Conservation (phyloP, 805 yeast species). For the Cyberlindnera mississippiensis region DNA sequence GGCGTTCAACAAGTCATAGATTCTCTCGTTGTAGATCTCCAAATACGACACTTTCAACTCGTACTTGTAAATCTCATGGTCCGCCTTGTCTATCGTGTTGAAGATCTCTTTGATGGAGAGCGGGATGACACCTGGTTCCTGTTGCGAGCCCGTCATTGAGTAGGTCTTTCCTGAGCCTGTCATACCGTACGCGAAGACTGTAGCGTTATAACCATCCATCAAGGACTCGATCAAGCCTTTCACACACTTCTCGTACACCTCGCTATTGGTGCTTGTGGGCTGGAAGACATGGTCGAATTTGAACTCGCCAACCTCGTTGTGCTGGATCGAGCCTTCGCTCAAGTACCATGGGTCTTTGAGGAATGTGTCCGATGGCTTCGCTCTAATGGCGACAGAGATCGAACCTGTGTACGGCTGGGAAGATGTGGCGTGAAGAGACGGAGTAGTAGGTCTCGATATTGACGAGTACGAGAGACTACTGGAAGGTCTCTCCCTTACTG, state of each 20-base stretch:
- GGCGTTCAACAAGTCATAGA: slow-evolving; percentile 65
- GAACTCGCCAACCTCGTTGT: slow-evolving; percentile 61
- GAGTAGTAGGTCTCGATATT: slow-evolving; percentile 24
- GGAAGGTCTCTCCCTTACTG: slow-evolving; percentile 21
- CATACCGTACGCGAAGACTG: slow-evolving; percentile 94
- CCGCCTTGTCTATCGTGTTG: slow-evolving; percentile 20
- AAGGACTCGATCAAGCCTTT: slow-evolving; percentile 49
- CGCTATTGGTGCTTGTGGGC: slow-evolving; percentile 47
- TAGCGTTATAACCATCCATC: slow-evolving; percentile 76
- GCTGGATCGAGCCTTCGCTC: slow-evolving; percentile 38
- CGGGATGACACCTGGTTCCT: slow-evolving; percentile 77
- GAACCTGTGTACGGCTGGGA: slow-evolving; percentile 53
- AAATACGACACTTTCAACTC: slow-evolving; percentile 65
- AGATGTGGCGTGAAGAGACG: slow-evolving; percentile 15
- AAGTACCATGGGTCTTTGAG: slow-evolving; percentile 31
- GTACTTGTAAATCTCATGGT: slow-evolving; percentile 31
- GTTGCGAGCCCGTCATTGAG: slow-evolving; percentile 71
- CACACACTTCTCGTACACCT: slow-evolving; percentile 58
- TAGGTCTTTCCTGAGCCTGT: slow-evolving; percentile 94
- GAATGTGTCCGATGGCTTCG: slow-evolving; percentile 50
- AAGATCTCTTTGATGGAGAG: slow-evolving; percentile 70
- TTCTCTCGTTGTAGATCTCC: slow-evolving; percentile 90
- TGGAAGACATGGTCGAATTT: slow-evolving; percentile 77
- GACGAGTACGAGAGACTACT: slow-evolving; percentile 13
- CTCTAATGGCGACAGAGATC: slow-evolving; percentile 73